Base-by-base conservation (phyloP, 2,329 filamentous ascomycete species). In the Neophaeococcomyces aloes region DNA sequence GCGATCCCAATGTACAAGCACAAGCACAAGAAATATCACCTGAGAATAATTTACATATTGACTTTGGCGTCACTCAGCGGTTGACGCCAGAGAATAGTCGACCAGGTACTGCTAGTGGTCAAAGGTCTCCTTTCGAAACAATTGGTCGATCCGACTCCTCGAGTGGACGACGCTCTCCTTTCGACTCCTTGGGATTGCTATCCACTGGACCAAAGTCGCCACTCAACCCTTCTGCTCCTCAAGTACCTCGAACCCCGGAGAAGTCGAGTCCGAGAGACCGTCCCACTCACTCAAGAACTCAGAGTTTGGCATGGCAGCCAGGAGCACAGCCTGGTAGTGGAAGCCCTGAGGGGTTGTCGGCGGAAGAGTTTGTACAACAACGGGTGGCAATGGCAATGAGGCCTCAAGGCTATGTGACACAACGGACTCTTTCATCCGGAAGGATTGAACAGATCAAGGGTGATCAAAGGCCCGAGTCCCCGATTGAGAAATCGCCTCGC, bases 341-440 rank as follows among this genome's bases (percentile, higher is more conserved):
- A 10, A 69, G 68, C 7, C 67, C 68, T 14, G 64, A 67, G 21
- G 70, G 71, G n/a, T 70, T 94, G 10, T 83, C 81, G 3, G 73
- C 86, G 0, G 86, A 94, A 59, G 79, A 93, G 54, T 94, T 82
- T 64, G 86, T 94, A 4, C 78, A 86, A 55, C 81, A 89, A 53
- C 79, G 86, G 49, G 81, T 80, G 17, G 69, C 76, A 10, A 61
- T 66, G 32, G 66, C 67, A 3, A 68, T 72, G 14, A 68, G 71
- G 7, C 66, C 71, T 37, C 70, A 45, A 10, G 47, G 47, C 14
- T 53, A 55, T 38, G 39, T 44, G 4, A 44, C 51, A 68, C 72
- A 35, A 72, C 71, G 49, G 66, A 52, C 47, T 33, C 38, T 50
- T 15, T 53, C 52, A 7, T 48, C 44, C 32, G 50, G 49, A 39